Evolutionary conservation across 2,329 filamentous ascomycete genomes (phyloP).

Genomic region (Emmonsiellopsis sp.): DNA sequence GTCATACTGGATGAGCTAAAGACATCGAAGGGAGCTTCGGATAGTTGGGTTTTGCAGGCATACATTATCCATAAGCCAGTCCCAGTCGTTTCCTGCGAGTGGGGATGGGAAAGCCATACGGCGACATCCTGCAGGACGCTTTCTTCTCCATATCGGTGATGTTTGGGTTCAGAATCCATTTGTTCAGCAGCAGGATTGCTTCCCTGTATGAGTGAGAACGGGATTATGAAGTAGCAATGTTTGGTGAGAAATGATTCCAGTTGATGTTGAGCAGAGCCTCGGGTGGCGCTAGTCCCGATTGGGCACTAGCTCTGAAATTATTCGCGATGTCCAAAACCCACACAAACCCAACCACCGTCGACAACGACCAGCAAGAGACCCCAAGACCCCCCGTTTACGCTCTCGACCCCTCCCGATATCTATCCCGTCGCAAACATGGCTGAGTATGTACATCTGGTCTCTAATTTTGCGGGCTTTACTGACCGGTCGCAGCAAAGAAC

Average conservation of each 20-base stretch:
- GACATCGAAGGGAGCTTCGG: not conserved
- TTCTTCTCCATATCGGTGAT: conserved; percentile 19
- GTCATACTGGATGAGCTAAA: not conserved
- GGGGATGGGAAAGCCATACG: conserved; percentile 14
- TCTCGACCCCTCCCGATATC: not conserved
- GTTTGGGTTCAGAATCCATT: conserved; percentile 5
- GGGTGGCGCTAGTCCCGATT: not conserved
- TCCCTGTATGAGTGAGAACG: no score
- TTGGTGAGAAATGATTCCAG: no score
- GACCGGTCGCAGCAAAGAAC: conserved; percentile 46
- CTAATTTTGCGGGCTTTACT: conserved; percentile 5
- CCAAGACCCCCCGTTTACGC: not conserved
- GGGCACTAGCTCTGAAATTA: conserved; percentile 1
- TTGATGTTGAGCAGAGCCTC: not conserved
- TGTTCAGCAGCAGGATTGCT: no score
- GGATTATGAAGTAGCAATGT: no score
- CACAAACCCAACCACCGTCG: conserved; percentile 1
- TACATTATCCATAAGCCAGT: conserved; percentile 34
- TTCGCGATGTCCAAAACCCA: conserved; percentile 4
- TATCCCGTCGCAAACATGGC: conserved; percentile 10
- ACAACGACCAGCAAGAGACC: not conserved
- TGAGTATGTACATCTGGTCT: conserved; percentile 8
- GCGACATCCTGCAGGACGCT: conserved; percentile 25
- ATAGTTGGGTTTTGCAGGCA: not conserved
- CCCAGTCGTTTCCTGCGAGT: conserved; percentile 11